Base-by-base conservation (phyloP, 768 basidiomycete species). In the Tricholoma matsutake region DNA sequence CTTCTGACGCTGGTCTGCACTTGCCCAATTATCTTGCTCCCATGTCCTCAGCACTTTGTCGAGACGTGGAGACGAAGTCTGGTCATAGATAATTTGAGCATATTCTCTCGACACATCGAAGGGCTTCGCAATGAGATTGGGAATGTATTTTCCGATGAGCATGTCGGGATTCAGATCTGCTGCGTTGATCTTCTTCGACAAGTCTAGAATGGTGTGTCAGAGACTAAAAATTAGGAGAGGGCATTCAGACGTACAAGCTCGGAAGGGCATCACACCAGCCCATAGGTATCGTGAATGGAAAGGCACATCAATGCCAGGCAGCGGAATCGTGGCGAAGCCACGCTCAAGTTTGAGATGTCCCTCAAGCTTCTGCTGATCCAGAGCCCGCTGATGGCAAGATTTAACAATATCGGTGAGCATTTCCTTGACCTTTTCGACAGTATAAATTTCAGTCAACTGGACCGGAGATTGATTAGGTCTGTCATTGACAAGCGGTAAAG, bases 211-310 rank as follows among this genome's bases (percentile, higher is more conserved):
- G 6, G 3, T 31, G 8, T 2, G 25, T 52, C 29, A 52, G 22
- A 47, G 18, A 47, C 10, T 3, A 16, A 3, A 39, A 45, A 31
- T 61, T 61, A 5, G 51, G 22, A 49, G 28, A 4, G 16, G 25
- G 56, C 51, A 35, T 47, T n/a, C 7, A 22, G 37, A 83, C 91
- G 76, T 71, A 94, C 92, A 97, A 59, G 94, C 92, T 66, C 95
- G 87, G 92, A 97, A 96, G 9, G 96, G 93, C 87, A 96, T 83
- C 29, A 97, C 95, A 71, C 95, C 95, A 14, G 96, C 96, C 97
- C 97, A 99, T 39, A 99, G 84, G 76, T 98, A 99, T 61, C 96
- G 91, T 3, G 97, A 98, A 75, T 99, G 97, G 92, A 99, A 99
- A 4, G 97, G 97, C 1, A 99, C 97, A 68, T 98, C 97, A 67